Percentiles rank a stretch among this genome's conserved stretches.
Evolutionary conservation across 371 early-diverging fungal genomes (phyloP).

Genomic region (Haplosporangium sp.): DNA sequence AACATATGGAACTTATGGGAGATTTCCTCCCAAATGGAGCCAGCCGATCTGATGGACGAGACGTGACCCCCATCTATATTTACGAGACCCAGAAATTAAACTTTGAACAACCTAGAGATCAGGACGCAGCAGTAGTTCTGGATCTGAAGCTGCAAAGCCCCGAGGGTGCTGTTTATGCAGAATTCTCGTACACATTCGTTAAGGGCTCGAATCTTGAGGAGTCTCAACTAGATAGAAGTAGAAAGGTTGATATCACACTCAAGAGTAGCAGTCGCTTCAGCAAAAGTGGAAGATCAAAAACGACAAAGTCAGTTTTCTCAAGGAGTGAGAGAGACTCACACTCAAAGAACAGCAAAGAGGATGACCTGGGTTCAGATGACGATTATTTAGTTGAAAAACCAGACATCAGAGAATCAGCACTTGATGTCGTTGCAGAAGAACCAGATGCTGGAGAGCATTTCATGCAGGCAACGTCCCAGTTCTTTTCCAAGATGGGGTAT

Average conservation of each 20-base stretch:
- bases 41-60: background rate
- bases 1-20: constrained; percentile 34
- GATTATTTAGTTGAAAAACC: background rate
- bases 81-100: constrained; percentile 21
- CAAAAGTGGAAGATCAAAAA: background rate
- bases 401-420: background rate
- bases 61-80: constrained; percentile 22
- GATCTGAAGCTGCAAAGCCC: constrained; percentile 25
- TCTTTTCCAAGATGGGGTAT: constrained; percentile 54
- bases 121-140: constrained; percentile 12
- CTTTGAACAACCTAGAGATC: background rate
- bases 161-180: constrained; percentile 20
- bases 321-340: background rate
- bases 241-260: background rate
- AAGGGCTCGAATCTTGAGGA: background rate
- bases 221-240: background rate
- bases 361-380: background rate
- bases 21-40: constrained; percentile 23
- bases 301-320: background rate
- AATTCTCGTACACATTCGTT: constrained; percentile 27
- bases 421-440: constrained; percentile 9
- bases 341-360: background rate
- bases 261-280: background rate
- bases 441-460: constrained; percentile 48
- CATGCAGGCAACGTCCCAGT: constrained; percentile 47